Evolutionary conservation across 495 filamentous ascomycete species (phyloP).

Genomic region (Lophiotrema nucula): DNA sequence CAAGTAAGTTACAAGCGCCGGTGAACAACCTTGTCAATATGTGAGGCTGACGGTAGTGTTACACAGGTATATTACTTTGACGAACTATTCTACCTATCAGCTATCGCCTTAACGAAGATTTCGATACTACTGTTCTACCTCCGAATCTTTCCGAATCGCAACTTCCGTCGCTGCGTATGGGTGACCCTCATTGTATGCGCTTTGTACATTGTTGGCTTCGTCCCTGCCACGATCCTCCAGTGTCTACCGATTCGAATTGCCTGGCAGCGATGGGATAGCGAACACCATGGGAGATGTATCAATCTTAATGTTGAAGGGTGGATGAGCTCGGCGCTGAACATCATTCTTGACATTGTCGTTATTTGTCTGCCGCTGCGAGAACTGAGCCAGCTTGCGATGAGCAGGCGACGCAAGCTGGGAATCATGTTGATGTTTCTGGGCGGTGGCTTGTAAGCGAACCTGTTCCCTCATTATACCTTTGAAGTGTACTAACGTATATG

Average conservation of each 20-base stretch:
- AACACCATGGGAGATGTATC: constrained; percentile 31
- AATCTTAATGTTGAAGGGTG: constrained; percentile 28
- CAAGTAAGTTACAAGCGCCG: constrained; percentile 3
- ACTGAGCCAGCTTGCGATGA: constrained; percentile 46
- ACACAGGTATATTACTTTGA: constrained; percentile 33
- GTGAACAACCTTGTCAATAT: neutral
- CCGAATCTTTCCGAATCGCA: constrained; percentile 47
- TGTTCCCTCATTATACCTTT: neutral
- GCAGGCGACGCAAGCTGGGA: constrained; percentile 49
- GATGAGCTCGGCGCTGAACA: constrained; percentile 31
- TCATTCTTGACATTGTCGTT: constrained; percentile 34
- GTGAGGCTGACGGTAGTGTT: neutral
- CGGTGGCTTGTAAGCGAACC: constrained; percentile 50
- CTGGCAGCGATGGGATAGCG: constrained; percentile 35
- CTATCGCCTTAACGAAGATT: constrained; percentile 45
- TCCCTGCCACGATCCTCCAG: constrained; percentile 44
- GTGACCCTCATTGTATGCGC: constrained; percentile 40
- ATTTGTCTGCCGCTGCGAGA: constrained; percentile 46
- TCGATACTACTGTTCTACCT: constrained; percentile 54
- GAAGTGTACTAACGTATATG: neutral
- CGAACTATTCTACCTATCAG: constrained; percentile 40
- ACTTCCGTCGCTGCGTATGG: constrained; percentile 36
- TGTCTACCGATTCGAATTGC: constrained; percentile 43
- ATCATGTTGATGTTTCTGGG: constrained; percentile 54
- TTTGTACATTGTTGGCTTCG: constrained; percentile 44